Base-by-base conservation (phyloP, 2,329 filamentous ascomycete species). In the Dactylellina parvicollis region DNA sequence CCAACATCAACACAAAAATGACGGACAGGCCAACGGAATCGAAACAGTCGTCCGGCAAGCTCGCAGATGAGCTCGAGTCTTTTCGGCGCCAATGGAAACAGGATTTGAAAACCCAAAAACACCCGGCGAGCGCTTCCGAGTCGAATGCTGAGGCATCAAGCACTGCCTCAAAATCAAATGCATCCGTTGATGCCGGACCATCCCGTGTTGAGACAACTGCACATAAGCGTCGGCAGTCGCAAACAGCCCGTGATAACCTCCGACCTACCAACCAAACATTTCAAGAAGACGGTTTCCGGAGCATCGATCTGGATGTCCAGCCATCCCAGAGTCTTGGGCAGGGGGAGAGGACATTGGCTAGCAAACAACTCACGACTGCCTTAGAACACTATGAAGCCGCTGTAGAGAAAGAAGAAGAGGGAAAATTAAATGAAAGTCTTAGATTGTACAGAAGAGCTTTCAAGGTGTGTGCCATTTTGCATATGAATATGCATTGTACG, bases 371-470 rank as follows among this genome's bases (percentile, higher is more conserved):
- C 0, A 55, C 38, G 2, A 91, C 93, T 9, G 95, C 95, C 0
- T 82, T 99, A 14, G 95, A 98, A 77, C 91, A 96, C 80, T 98
- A 95, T 78, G 95, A 98, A 80, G 88, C 87, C 79, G 95, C 94
- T 2, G 93, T 96, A 64, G 90, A 96, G 81, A 92, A 89, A 80
- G 95, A 99, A 81, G 86, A 85, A 0, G 87, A 90, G 77, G 95
- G 95, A 0, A 95, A 88, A 75, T 84, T 98, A 55, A 92, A 93
- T 3, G 94, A 98, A 75, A 98, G 94, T 79, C 80, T 99, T 62
- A 88, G 86, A 76, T 85, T 96, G 55, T 99, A 99, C 80, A 88
- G 95, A 49, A 92, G 90, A 80, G 95, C 95, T 0, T 98, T 96
- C 80, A 88, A 90, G 80, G 92, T 94, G 81, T 69, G 84, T 78